A percentile compares a stretch with the other conserved stretches of the same genome.
Evolutionary conservation across 192 early-diverging fungal species (phyloP).

Genomic region (Coemansia sp.): DNA sequence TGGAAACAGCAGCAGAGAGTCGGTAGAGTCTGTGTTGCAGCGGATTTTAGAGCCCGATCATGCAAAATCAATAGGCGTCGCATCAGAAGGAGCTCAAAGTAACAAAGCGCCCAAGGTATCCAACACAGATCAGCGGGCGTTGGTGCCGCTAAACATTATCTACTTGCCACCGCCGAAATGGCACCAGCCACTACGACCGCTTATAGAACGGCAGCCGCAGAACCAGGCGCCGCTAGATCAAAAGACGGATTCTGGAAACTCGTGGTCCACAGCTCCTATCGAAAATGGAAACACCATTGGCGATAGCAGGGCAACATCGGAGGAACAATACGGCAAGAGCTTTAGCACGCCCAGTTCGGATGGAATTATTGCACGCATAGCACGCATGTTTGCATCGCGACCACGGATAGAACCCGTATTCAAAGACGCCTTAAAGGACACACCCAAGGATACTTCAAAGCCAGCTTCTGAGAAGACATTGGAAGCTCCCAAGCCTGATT

Average conservation of each 20-base stretch:
- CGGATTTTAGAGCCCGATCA: conserved; percentile 22
- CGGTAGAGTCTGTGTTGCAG: conserved; percentile 24
- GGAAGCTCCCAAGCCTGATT: background rate
- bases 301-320: background rate
- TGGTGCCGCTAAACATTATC: conserved; percentile 47
- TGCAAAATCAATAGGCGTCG: conserved; percentile 8
- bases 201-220: background rate
- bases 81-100: conserved; percentile 4
- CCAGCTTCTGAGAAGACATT: background rate
- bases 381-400: background rate
- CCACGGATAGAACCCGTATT: background rate
- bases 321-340: background rate
- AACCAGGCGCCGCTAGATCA: background rate
- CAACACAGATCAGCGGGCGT: conserved; percentile 5
- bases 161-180: conserved; percentile 46
- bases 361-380: background rate
- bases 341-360: background rate
- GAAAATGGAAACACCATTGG: background rate
- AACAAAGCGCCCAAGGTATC: background rate
- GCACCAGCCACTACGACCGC: conserved; percentile 32
- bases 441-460: background rate
- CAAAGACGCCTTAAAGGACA: background rate
- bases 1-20: conserved; percentile 8
- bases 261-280: background rate
- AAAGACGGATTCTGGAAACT: background rate